A percentile compares a stretch with the other conserved stretches of the same genome.
phyloP scores from a whole-genome alignment of 331 rosid species.

The Quercus phellos region DNA sequence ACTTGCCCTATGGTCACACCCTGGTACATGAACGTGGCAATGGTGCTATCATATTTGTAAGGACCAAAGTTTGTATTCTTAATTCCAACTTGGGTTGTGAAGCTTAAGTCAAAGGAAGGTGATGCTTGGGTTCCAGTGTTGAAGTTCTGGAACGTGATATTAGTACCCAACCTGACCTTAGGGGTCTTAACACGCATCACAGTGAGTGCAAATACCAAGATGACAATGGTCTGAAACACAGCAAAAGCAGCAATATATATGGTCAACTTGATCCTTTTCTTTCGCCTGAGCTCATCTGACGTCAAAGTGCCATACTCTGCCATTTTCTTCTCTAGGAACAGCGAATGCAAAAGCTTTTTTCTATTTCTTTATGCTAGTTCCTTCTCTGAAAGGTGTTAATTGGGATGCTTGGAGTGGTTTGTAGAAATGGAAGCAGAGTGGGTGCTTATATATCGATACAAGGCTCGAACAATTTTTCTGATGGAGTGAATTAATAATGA shows the following conservation, averaged over 20 bases:
- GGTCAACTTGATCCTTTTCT: slow-evolving; percentile 19
- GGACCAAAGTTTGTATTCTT: too few relatives aligned
- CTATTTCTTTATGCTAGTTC: too few relatives aligned
- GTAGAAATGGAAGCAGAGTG: too few relatives aligned
- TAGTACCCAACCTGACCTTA: not conserved
- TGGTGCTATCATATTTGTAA: not conserved
- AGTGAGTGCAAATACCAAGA: too few relatives aligned
- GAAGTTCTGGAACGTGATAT: not conserved
- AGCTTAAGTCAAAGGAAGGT: not conserved
- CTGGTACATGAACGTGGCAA: not conserved
- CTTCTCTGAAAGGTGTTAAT: too few relatives aligned
- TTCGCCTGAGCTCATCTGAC: slow-evolving; percentile 14
- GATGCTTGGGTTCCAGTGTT: not conserved
- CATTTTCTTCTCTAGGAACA: not conserved
- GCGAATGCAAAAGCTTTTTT: not conserved
- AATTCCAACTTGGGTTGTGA: too few relatives aligned
- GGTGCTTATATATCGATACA: too few relatives aligned
- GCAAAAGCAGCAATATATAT: not conserved
- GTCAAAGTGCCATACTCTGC: not conserved
- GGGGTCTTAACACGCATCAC: not conserved
- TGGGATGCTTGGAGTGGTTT: too few relatives aligned
- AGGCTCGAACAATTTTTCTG: too few relatives aligned
- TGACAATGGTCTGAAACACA: slow-evolving; percentile 9
- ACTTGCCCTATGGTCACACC: slow-evolving; percentile 4
- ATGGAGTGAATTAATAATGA: too few relatives aligned